phyloP scores from a whole-genome alignment of 768 basidiomycete genomes.

The Gelatoporia subvermispora region DNA sequence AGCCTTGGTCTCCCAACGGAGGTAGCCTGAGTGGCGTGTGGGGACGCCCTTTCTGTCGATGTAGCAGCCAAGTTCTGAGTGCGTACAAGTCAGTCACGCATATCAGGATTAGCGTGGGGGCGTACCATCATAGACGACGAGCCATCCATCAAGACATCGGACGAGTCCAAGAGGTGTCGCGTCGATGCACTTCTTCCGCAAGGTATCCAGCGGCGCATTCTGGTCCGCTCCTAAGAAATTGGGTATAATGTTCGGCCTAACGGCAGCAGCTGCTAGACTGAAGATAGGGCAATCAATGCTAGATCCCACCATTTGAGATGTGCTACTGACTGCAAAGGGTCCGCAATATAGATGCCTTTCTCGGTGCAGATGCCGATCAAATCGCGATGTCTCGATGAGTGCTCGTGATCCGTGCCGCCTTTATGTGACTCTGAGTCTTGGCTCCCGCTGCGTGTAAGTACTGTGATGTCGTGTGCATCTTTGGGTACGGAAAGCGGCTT shows the following conservation, averaged over 20 bases:
- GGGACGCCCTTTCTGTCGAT: conserved; percentile 68
- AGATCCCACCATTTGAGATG: neutral
- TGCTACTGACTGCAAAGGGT: conserved; percentile 60
- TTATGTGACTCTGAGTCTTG: no score
- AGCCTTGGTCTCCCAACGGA: conserved; percentile 77
- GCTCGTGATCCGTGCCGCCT: no score
- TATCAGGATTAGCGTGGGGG: neutral
- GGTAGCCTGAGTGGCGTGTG: conserved; percentile 52
- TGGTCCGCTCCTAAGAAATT: conserved; percentile 42
- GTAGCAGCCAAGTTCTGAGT: conserved; percentile 68
- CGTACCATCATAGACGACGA: conserved; percentile 75
- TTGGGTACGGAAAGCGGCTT: conserved; percentile 69
- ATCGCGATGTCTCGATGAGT: no score
- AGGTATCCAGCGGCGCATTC: conserved; percentile 37
- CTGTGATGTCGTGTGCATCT: conserved; percentile 58
- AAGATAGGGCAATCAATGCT: neutral
- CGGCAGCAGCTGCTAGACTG: conserved; percentile 3
- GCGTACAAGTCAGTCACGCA: neutral
- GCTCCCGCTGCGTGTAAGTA: conserved; percentile 50
- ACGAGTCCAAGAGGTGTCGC: conserved; percentile 67
- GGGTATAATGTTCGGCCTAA: conserved; percentile 46
- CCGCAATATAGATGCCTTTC: conserved; percentile 59
- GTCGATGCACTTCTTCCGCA: conserved; percentile 56
- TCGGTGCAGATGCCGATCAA: conserved; percentile 57
- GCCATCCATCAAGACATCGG: conserved; percentile 45